Evolutionary conservation across 768 basidiomycete genomes (phyloP).

Genomic region (Sutorius australiensis): DNA sequence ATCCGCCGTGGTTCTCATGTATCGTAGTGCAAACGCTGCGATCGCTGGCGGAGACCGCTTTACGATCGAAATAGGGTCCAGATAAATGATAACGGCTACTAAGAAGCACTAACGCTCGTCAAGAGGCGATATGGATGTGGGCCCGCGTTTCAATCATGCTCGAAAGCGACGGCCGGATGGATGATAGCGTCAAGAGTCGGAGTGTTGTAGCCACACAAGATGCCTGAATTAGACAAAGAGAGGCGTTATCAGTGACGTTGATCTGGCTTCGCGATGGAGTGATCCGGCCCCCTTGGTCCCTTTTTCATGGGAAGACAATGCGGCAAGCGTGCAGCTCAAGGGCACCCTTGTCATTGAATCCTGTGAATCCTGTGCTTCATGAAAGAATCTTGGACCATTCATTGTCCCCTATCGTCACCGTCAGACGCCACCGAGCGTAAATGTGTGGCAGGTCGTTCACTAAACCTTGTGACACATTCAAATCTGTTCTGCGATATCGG

Average conservation of each 20-base stretch:
- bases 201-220: neutral
- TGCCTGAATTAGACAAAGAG: slow-evolving; percentile 1
- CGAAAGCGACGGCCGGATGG: neutral
- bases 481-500: slow-evolving; percentile 9
- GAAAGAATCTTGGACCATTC: neutral
- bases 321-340: slow-evolving; percentile 20
- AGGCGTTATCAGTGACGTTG: slow-evolving; percentile 17
- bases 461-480: slow-evolving; percentile 9
- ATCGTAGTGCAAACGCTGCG: slow-evolving; percentile 1
- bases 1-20: slow-evolving; percentile 19
- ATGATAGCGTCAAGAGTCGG: neutral
- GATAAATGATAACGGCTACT: slow-evolving; percentile 6
- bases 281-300: slow-evolving; percentile 14
- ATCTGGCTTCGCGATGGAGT: slow-evolving; percentile 15
- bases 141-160: neutral
- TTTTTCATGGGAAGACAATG: slow-evolving; percentile 19
- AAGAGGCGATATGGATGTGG: neutral
- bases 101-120: neutral
- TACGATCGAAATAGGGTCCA: slow-evolving; percentile 7
- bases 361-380: slow-evolving; percentile 25
- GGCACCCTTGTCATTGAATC: slow-evolving; percentile 10
- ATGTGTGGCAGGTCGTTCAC: slow-evolving; percentile 5
- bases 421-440: slow-evolving; percentile 10
- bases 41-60: slow-evolving; percentile 8
- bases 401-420: slow-evolving; percentile 8